Base-by-base conservation (phyloP, 768 basidiomycete species). In the Cyclocybe aegerita region DNA sequence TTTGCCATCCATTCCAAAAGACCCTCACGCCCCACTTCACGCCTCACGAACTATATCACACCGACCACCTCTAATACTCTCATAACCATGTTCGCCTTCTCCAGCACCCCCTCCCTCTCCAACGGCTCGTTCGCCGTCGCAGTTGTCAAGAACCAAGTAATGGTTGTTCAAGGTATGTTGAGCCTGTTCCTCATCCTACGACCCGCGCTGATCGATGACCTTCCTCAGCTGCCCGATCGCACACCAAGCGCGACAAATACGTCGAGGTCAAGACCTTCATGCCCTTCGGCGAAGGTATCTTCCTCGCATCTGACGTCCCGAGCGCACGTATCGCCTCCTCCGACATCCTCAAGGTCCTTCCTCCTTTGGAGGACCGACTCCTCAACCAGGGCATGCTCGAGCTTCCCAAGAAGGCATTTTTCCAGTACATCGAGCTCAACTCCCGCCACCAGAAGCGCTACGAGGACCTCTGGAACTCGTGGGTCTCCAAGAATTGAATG, bases 81-180 rank as follows among this genome's bases (percentile, higher is more conserved):
- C 11, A 50, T 39, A 23, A 66, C 50, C 30, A 68, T 67, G 64
- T 74, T 83, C 74, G 67, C 77, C 23, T 23, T 23, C 23, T 23
- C 23, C 23, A 23, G 23, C 4, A 23, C 23, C 23, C 23, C 23
- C 4, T 23, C 23, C 23, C 23, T 23, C 2, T 23, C 23, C 57
- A 66, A 79, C 61, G 83, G 86, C 45, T 76, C 79, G 36, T 68
- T 87, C 51, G 87, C 85, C 45, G 78, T 88, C 49, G 87, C 87
- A 15, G 61, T 88, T 50, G 83, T 88, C 40, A 81, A 83, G 56
- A 81, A 78, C 58, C 80, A 83, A 62, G 81, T 89, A 32, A 80
- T 79, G 74, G 63, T 89, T 53, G 81, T 88, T 17, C 82, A 85
- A 80, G 80, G 87, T 85, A 58, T 49, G 65, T 49, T 23, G n/a